These are phyloP conservation scores for Ophiostoma sp. DNA, from an alignment of 2,329 filamentous ascomycete genomes.

Conservation along the genomic window DNA sequence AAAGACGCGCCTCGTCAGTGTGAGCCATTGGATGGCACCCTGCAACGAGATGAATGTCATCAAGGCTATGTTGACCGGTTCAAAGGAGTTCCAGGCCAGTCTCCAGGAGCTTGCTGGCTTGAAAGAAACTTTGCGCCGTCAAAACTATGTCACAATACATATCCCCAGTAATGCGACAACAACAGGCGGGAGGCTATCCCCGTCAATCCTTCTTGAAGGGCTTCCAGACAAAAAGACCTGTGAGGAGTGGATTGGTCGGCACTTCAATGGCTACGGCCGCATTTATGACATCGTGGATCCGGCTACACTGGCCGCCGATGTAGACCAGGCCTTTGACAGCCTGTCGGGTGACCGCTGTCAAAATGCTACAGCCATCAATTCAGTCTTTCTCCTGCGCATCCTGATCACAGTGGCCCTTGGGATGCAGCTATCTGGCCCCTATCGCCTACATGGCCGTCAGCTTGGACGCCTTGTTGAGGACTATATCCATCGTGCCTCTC, in stretches of 20 bases:
- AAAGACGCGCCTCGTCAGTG: slow-evolving; percentile 17
- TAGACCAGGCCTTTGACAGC: slow-evolving; percentile 16
- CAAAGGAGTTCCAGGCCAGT: neutral
- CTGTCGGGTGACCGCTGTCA: neutral
- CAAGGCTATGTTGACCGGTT: slow-evolving; percentile 16
- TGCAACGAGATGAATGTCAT: slow-evolving; percentile 21
- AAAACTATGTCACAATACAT: neutral
- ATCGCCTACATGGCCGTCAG: slow-evolving; percentile 22
- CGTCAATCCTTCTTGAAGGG: neutral
- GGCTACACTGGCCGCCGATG: neutral
- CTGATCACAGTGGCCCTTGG: slow-evolving; percentile 16
- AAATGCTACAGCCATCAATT: slow-evolving; percentile 4
- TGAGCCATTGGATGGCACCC: slow-evolving; percentile 24
- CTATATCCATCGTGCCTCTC: slow-evolving; percentile 11
- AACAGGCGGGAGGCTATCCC: neutral
- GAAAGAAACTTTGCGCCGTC: slow-evolving; percentile 16
- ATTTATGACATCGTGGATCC: slow-evolving; percentile 18
- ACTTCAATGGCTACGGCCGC: slow-evolving; percentile 18
- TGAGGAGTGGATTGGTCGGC: slow-evolving; percentile 20
- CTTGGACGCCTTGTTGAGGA: slow-evolving; percentile 17
- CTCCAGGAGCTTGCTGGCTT: slow-evolving; percentile 16
- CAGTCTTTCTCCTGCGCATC: slow-evolving; percentile 19
- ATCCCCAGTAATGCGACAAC: neutral
- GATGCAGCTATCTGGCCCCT: slow-evolving; percentile 20
- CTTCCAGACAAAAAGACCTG: slow-evolving; percentile 18